These are phyloP conservation scores for Suillus lakei DNA, from an alignment of 768 basidiomycete genomes.

Conservation along the genomic window DNA sequence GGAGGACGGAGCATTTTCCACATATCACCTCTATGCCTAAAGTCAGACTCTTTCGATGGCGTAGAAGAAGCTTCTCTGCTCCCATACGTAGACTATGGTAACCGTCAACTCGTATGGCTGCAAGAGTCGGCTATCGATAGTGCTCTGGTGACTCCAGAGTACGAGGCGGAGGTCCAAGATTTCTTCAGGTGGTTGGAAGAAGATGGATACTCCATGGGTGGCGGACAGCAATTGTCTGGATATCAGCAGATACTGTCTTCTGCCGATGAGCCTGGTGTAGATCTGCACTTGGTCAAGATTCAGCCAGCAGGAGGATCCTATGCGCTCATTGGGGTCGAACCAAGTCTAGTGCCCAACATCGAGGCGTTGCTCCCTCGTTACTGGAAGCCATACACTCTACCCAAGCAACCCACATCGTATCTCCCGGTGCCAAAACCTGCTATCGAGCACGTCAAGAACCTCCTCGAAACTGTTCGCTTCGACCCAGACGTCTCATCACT, in stretches of 20 bases:
- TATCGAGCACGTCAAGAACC: constrained; percentile 55
- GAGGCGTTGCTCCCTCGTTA: constrained; percentile 71
- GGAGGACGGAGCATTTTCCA: constrained; percentile 56
- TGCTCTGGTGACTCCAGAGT: constrained; percentile 40
- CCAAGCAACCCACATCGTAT: constrained; percentile 50
- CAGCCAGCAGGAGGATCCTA: constrained; percentile 48
- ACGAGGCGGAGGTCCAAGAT: constrained; percentile 38
- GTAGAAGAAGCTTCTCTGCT: constrained; percentile 34
- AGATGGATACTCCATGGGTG: constrained; percentile 11
- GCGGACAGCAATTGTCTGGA: constrained; percentile 16
- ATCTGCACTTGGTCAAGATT: constrained; percentile 32
- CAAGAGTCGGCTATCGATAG: constrained; percentile 58
- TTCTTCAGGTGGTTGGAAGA: constrained; percentile 40
- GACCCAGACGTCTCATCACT: constrained; percentile 69
- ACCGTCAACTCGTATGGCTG: constrained; percentile 62
- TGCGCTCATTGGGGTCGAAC: constrained; percentile 55
- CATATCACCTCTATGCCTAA: constrained; percentile 47
- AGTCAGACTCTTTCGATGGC: constrained; percentile 18
- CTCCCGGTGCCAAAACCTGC: constrained; percentile 62
- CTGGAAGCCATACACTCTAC: constrained; percentile 73
- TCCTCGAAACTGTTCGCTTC: constrained; percentile 67
- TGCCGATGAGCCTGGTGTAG: constrained; percentile 10
- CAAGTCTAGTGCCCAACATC: constrained; percentile 47
- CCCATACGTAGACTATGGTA: constrained; percentile 23
- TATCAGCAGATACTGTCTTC: constrained; percentile 25